Conservation (phyloP, 495 filamentous ascomycete species). For the Daldinia vernicosa region DNA sequence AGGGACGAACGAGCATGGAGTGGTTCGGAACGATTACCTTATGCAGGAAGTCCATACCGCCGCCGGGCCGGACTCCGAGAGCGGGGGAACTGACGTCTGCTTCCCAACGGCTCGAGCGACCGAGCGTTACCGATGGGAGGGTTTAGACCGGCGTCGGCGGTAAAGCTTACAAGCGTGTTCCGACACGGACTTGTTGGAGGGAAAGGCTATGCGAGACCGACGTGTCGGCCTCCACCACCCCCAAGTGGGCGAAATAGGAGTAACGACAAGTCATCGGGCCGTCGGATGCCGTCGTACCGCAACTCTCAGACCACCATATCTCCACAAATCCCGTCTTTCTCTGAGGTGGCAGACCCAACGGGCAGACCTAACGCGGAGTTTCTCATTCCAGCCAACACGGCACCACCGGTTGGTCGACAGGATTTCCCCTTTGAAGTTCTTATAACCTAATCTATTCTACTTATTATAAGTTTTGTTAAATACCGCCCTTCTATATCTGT, state of each 20-base stretch:
- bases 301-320: not conserved
- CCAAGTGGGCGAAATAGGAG: not conserved
- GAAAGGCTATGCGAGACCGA: not conserved
- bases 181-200: not conserved
- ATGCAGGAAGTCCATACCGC: conserved; percentile 10
- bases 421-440: not conserved
- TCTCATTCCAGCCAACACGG: not conserved
- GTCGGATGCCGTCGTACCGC: not conserved
- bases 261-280: not conserved
- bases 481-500: not conserved
- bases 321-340: conserved; percentile 2
- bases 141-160: conserved; percentile 4
- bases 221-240: not conserved
- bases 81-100: conserved; percentile 22
- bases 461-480: not conserved
- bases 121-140: conserved; percentile 12
- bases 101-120: conserved; percentile 17
- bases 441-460: not conserved
- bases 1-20: conserved; percentile 9
- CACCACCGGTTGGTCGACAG: not conserved
- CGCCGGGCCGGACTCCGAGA: conserved; percentile 36
- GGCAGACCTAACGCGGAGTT: not conserved
- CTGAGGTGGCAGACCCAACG: not conserved
- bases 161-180: not conserved
- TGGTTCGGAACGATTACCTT: conserved; percentile 13